Base-by-base conservation (phyloP, 306 rosid genomes). In the Heteromeles arbutifolia region DNA sequence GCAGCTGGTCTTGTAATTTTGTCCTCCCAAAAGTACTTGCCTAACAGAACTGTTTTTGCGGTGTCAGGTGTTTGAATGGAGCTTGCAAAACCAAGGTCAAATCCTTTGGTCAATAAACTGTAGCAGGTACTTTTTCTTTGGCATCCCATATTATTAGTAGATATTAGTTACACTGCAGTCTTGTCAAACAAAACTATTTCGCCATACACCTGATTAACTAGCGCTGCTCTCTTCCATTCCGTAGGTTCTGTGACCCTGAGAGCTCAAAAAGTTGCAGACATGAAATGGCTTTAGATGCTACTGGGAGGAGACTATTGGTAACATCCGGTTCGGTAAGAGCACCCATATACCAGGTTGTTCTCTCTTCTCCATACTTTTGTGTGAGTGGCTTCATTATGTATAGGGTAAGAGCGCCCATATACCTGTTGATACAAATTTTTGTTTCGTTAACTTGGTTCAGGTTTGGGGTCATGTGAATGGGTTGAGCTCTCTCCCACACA, bases 51-150 rank as follows among this genome's bases (percentile, higher is more conserved):
- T 67, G 11, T 31, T 64, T 75, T 72, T 80, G 50, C 78, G 66
- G 24, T 82, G 82, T 74, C 85, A 95, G 98, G 89, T 95, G 67
- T 84, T 95, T 56, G 96, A 95, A 80, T 95, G 98, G 98, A 95
- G 98, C 88, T 80, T 95, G 90, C 97, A 95, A 67, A 95, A 92
- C 87, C 98, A 89, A 85, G 98, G 98, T 69, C 97, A 90, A 79
- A 84, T 95, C 78, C 85, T 92, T 61, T 95, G 97, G 98, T 92
- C 98, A 73, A 84, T 92, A 80, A 92, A 92, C 82, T 88, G 86
- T 69, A 86, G 84, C 83, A 82, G 97, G 98, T 95, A 87, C 22
- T 39, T 53, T 5, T 50, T 52, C 69, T 70, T 79, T 71, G 62
- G 74, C 68, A 34, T 62, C 54, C 21, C 54, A 50, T 15, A 5